phyloP scores from a whole-genome alignment of 1,284 basidiomycete genomes.

The Cryptococcus maquisensis region DNA sequence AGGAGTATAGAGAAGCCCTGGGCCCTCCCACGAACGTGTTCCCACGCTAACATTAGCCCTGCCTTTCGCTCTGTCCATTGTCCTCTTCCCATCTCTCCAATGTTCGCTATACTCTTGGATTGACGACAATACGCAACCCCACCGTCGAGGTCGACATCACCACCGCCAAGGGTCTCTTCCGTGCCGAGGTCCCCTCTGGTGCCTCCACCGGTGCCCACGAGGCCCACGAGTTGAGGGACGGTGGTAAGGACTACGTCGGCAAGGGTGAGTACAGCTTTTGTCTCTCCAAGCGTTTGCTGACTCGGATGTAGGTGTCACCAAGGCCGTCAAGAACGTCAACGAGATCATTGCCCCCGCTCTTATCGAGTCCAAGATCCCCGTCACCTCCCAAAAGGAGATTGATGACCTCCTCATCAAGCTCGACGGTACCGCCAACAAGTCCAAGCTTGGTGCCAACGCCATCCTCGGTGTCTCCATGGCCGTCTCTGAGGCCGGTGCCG shows the following conservation, averaged over 20 bases:
- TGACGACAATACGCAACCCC: conserved; percentile 59
- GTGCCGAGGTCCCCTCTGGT: conserved; percentile 93
- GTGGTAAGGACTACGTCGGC: conserved; percentile 92
- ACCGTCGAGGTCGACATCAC: conserved; percentile 91
- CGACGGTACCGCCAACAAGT: conserved; percentile 97
- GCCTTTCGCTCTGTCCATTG: background rate
- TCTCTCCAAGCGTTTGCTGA: background rate
- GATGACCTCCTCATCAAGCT: conserved; percentile 99
- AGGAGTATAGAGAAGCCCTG: background rate
- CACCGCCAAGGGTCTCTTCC: conserved; percentile 89
- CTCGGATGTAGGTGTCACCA: conserved; percentile 66
- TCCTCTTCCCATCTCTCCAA: background rate
- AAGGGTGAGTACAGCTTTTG: conserved; percentile 64
- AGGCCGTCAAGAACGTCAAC: conserved; percentile 96
- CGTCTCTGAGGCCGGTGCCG: conserved; percentile 87
- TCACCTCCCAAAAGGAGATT: conserved; percentile 91
- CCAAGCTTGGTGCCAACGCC: conserved; percentile 98
- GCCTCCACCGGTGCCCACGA: conserved; percentile 98
- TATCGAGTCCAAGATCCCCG: conserved; percentile 77
- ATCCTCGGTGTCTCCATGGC: conserved; percentile 99
- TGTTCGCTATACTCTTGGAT: conserved; percentile 5
- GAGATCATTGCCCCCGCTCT: conserved; percentile 82
- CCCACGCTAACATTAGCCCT: conserved; percentile 24
- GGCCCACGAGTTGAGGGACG: conserved; percentile 97
- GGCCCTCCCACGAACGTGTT: background rate